A percentile compares a stretch with the other conserved stretches of the same genome.
These are phyloP conservation scores for Colletotrichum liaoningense DNA, from an alignment of 2,329 filamentous ascomycete species.

Conservation along the genomic window DNA sequence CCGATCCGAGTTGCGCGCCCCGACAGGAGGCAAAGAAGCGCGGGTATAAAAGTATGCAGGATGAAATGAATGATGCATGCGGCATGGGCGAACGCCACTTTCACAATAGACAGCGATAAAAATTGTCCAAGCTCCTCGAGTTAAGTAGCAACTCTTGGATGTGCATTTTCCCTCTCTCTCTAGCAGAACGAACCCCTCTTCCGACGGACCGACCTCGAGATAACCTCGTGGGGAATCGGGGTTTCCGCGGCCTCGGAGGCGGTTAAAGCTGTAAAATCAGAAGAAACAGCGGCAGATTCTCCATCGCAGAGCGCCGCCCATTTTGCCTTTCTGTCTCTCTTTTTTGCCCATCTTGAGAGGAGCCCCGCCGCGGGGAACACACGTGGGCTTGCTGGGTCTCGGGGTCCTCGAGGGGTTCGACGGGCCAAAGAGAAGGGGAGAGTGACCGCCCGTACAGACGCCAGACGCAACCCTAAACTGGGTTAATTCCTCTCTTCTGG, in stretches of 20 bases:
- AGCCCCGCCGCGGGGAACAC: neutral
- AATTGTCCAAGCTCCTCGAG: neutral
- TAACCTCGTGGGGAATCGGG: neutral
- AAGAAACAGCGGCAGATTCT: neutral
- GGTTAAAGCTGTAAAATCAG: constrained; percentile 8
- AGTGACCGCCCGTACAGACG: neutral
- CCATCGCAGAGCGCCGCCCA: neutral
- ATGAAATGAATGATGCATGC: neutral
- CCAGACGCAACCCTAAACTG: neutral
- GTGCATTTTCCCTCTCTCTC: neutral
- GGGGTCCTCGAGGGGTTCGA: neutral
- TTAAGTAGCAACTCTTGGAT: neutral
- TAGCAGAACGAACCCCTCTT: neutral
- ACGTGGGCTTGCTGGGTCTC: neutral
- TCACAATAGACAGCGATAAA: neutral
- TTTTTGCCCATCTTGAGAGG: neutral
- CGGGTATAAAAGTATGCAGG: neutral
- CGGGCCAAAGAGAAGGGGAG: neutral
- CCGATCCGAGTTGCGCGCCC: neutral
- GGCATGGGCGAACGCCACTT: neutral
- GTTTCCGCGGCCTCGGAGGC: neutral
- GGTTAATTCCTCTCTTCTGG: neutral
- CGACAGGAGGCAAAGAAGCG: neutral
- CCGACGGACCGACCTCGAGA: neutral
- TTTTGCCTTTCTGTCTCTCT: neutral